phyloP scores from a whole-genome alignment of 2,329 filamentous ascomycete species.

The Macroventuria anomochaeta region DNA sequence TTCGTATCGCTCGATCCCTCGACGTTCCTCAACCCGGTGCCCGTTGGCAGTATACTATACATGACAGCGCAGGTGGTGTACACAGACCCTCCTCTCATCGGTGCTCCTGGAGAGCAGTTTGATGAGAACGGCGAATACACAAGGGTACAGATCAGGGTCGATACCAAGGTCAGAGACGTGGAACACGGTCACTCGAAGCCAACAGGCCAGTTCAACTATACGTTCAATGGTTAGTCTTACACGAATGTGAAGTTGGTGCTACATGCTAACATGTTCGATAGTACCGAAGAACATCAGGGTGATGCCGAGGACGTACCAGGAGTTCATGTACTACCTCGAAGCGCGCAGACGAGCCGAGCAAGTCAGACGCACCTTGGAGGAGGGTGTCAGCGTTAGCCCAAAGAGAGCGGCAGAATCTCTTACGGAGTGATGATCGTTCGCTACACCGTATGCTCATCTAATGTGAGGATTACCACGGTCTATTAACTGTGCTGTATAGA shows the following conservation, averaged over 20 bases:
- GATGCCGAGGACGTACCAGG: conserved; percentile 68
- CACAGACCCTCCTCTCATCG: conserved; percentile 66
- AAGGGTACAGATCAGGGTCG: conserved; percentile 72
- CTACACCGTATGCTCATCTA: not conserved
- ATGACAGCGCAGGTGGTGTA: conserved; percentile 75
- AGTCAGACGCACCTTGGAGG: conserved; percentile 49
- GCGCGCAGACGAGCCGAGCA: conserved; percentile 63
- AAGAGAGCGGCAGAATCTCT: conserved; percentile 45
- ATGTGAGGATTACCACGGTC: not conserved
- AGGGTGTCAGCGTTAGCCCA: conserved; percentile 37
- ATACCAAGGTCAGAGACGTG: conserved; percentile 74
- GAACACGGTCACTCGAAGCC: conserved; percentile 71
- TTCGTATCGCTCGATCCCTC: conserved; percentile 76
- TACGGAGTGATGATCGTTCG: conserved; percentile 38
- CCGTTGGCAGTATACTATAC: conserved; percentile 76
- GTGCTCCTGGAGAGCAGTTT: conserved; percentile 45
- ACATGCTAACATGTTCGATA: conserved; percentile 24
- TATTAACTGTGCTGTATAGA: no score
- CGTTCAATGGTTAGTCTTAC: conserved; percentile 55
- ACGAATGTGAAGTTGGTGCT: not conserved
- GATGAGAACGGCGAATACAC: conserved; percentile 56
- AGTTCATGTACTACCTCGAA: conserved; percentile 71
- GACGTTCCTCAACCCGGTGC: conserved; percentile 77
- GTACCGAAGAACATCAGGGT: conserved; percentile 70
- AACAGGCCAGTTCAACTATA: conserved; percentile 79